Conservation (phyloP, 257 asterid species). For the Capsicum pubescens region DNA sequence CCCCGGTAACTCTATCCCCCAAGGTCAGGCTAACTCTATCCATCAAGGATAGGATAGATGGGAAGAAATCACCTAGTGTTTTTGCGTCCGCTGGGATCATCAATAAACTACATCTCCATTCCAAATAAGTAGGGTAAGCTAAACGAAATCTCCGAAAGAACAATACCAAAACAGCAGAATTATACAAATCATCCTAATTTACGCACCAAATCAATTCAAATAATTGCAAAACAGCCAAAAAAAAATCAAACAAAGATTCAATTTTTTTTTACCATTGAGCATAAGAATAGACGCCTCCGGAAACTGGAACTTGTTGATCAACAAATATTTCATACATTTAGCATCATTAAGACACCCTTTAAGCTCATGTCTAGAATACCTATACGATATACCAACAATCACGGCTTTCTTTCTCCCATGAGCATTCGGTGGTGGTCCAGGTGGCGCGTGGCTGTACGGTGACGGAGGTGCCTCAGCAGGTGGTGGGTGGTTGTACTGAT, state of each 20-base stretch:
- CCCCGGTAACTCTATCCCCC: too few relatives aligned
- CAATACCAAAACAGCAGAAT: neutral
- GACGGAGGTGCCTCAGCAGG: constrained; percentile 46
- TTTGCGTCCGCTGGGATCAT: neutral
- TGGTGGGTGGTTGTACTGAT: constrained; percentile 30
- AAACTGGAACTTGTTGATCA: constrained; percentile 73
- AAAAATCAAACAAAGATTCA: neutral
- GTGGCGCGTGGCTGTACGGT: constrained; percentile 72
- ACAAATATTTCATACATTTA: constrained; percentile 83
- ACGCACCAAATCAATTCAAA: neutral
- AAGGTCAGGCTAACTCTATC: too few relatives aligned
- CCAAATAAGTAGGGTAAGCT: neutral
- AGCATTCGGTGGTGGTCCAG: constrained; percentile 71
- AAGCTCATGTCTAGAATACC: constrained; percentile 79
- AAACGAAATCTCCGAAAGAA: neutral
- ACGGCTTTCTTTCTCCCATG: constrained; percentile 92
- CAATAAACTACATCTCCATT: neutral
- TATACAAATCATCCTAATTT: neutral
- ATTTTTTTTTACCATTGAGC: constrained; percentile 70
- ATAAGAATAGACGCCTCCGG: constrained; percentile 89
- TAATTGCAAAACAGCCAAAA: neutral
- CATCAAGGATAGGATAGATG: too few relatives aligned
- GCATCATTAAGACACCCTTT: constrained; percentile 96
- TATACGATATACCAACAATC: constrained; percentile 88
- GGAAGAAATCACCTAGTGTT: too few relatives aligned